Percentiles rank a stretch among this genome's conserved stretches.
These are phyloP conservation scores for Drechslerella coelobrocha DNA, from an alignment of 2,329 filamentous ascomycete genomes.

Conservation along the genomic window DNA sequence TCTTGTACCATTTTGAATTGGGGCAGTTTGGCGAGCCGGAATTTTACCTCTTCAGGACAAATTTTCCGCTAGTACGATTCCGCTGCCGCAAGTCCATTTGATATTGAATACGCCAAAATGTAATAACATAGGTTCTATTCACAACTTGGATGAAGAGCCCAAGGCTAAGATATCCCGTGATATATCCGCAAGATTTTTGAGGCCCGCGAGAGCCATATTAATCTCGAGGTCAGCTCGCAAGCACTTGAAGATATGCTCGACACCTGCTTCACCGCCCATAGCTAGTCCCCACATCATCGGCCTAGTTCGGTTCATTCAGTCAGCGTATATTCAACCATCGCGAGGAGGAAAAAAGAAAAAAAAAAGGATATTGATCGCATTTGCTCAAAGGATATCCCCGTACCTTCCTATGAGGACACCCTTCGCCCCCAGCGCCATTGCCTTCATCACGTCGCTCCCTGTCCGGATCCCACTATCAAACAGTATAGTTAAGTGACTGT, in stretches of 20 bases:
- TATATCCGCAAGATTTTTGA: conserved; percentile 21
- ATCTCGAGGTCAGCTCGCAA: conserved; percentile 43
- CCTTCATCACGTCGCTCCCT: conserved; percentile 59
- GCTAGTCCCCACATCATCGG: conserved; percentile 50
- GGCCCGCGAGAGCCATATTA: conserved; percentile 42
- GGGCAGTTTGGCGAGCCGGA: conserved; percentile 12
- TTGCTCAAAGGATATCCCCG: not conserved
- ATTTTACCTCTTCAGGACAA: conserved; percentile 33
- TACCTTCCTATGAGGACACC: conserved; percentile 60
- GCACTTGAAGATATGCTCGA: conserved; percentile 48
- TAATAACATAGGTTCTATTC: not conserved
- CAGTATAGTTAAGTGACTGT: conserved; percentile 56
- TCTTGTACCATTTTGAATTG: not conserved
- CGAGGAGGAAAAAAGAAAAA: too few relatives aligned
- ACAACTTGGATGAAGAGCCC: conserved; percentile 29
- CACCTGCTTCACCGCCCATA: conserved; percentile 45
- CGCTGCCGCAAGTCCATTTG: not conserved
- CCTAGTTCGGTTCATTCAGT: conserved; percentile 4
- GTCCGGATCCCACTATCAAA: conserved; percentile 60
- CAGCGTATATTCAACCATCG: not conserved
- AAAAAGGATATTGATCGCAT: too few relatives aligned
- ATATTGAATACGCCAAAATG: not conserved
- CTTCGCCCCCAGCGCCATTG: conserved; percentile 59
- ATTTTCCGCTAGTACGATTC: conserved; percentile 13
- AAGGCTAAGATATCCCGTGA: conserved; percentile 29